Evolutionary conservation across 2,329 filamentous ascomycete genomes (phyloP).

Genomic region (Coniella vitis): DNA sequence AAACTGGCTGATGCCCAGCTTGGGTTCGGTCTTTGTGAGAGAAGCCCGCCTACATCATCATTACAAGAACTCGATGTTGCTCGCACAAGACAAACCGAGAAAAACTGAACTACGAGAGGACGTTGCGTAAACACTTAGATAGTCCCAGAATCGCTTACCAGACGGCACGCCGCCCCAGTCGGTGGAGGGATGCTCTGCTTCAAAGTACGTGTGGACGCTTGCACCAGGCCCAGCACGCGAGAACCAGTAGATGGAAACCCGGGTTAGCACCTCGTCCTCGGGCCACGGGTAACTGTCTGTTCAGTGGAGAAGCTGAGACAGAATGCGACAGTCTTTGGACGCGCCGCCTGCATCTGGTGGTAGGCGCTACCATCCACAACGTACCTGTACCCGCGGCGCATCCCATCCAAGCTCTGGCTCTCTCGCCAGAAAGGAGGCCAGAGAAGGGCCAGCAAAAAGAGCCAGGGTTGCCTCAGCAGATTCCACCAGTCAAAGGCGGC

Average conservation of each 20-base stretch:
- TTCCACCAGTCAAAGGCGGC: conserved; percentile 53
- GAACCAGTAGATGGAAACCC: conserved; percentile 69
- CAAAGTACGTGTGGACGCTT: conserved; percentile 55
- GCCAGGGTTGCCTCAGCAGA: conserved; percentile 45
- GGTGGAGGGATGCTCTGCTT: conserved; percentile 5
- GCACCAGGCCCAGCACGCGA: conserved; percentile 62
- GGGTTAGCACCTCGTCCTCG: conserved; percentile 68
- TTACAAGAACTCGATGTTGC: no score
- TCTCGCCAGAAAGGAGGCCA: conserved; percentile 48
- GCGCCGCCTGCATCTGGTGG: conserved; percentile 49
- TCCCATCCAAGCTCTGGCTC: conserved; percentile 34
- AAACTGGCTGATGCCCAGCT: conserved; percentile 28
- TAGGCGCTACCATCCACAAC: conserved; percentile 38
- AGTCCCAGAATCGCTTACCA: conserved; percentile 3
- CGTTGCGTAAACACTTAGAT: neutral
- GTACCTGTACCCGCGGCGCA: neutral
- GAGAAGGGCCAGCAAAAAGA: conserved; percentile 42
- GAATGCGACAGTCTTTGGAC: conserved; percentile 64
- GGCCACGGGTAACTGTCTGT: conserved; percentile 66
- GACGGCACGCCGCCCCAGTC: conserved; percentile 29
- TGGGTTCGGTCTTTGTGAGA: conserved; percentile 20
- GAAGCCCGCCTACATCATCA: no score
- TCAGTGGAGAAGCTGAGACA: conserved; percentile 67
- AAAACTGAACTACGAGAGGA: no score
- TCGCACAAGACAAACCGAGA: neutral